Percentiles rank a stretch among this genome's conserved stretches.
These are phyloP conservation scores for Aspergillus taichungensis DNA, from an alignment of 495 filamentous ascomycete genomes.

Conservation along the genomic window DNA sequence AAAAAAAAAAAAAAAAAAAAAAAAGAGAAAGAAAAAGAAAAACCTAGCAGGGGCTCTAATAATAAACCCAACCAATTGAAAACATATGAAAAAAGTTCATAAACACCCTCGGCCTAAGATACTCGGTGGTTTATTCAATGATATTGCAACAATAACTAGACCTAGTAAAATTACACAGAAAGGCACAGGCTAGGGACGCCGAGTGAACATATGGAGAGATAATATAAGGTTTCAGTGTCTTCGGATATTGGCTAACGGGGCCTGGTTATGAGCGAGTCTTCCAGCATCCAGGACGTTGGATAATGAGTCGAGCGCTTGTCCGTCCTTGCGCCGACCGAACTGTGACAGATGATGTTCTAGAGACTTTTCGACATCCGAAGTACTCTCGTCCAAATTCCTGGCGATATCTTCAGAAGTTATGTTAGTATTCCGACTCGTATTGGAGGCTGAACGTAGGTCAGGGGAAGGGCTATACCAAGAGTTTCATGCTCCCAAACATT, in stretches of 20 bases:
- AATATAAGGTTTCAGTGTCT: neutral
- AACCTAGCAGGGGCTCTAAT: too few species aligned
- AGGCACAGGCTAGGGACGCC: too few species aligned
- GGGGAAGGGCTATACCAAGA: constrained; percentile 40
- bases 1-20: too few species aligned
- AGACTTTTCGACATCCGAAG: constrained; percentile 49
- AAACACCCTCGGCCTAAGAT: too few species aligned
- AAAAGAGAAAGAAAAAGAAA: too few species aligned
- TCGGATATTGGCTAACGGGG: constrained; percentile 18
- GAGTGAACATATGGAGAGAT: too few species aligned
- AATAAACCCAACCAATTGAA: too few species aligned
- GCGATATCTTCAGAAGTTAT: constrained; percentile 45
- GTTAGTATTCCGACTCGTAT: constrained; percentile 1
- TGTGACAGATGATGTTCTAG: constrained; percentile 55
- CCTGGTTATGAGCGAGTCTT: constrained; percentile 22
- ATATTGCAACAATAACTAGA: too few species aligned
- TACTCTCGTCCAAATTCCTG: constrained; percentile 54
- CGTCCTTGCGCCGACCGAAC: constrained; percentile 49
- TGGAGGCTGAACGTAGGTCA: neutral
- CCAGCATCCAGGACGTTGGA: constrained; percentile 25
- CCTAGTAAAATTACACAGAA: too few species aligned
- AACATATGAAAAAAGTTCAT: too few species aligned
- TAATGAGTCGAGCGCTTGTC: constrained; percentile 12
- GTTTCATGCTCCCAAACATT: constrained; percentile 85
- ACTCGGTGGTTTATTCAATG: too few species aligned